Percentiles rank a stretch among this genome's conserved stretches.
Conservation (phyloP, 768 basidiomycete species). For the Lactarius vividus region DNA sequence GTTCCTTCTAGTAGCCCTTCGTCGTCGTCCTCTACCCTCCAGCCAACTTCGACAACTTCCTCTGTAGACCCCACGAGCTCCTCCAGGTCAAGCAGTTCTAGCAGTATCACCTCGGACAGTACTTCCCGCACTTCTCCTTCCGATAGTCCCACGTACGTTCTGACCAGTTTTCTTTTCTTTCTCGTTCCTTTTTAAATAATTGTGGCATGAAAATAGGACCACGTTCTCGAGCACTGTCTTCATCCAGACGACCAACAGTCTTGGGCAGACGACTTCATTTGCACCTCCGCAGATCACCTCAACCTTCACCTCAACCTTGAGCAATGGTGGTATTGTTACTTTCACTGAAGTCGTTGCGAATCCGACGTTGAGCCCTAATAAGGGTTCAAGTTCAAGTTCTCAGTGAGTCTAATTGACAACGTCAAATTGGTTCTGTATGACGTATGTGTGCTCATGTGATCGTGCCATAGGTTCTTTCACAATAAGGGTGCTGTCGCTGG, state of each 20-base stretch:
- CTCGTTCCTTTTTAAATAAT: conserved; percentile 23
- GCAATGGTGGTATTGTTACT: conserved; percentile 52
- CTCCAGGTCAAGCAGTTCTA: not conserved
- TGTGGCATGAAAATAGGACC: conserved; percentile 38
- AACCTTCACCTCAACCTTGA: conserved; percentile 51
- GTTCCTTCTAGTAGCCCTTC: conserved; percentile 10
- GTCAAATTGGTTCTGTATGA: not conserved
- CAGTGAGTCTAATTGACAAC: conserved; percentile 40
- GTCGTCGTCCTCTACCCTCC: not conserved
- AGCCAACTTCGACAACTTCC: conserved; percentile 2
- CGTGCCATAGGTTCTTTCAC: conserved; percentile 64
- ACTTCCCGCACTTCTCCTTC: conserved; percentile 4
- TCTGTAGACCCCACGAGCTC: not conserved
- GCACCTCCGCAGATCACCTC: conserved; percentile 59
- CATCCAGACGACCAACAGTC: conserved; percentile 57
- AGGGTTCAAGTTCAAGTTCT: conserved; percentile 39
- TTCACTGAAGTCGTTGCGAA: conserved; percentile 66
- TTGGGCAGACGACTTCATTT: conserved; percentile 47
- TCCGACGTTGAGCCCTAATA: conserved; percentile 62
- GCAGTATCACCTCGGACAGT: not conserved
- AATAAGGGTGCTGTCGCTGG: conserved; percentile 91
- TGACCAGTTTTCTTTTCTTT: conserved; percentile 24
- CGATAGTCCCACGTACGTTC: conserved; percentile 29
- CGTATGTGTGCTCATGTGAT: conserved; percentile 4
- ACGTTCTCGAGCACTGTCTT: conserved; percentile 54